Base-by-base conservation (phyloP, 2,329 filamentous ascomycete genomes). In the Hypoxylon sp. region DNA sequence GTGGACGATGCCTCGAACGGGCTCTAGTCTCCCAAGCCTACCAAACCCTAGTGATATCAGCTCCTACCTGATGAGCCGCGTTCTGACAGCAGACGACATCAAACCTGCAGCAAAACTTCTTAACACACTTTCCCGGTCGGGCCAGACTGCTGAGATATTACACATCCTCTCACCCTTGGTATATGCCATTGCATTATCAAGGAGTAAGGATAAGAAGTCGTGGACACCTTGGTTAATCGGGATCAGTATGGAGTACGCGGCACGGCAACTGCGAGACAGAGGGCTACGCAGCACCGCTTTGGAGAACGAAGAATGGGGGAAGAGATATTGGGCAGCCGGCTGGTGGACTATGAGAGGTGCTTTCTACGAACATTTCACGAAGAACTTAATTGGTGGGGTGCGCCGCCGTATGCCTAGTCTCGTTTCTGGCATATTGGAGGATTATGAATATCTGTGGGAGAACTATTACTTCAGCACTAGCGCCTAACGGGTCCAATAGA, bases 291-390 rank as follows among this genome's bases (percentile, higher is more conserved):
- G 96, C 33, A 97, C 95, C 25, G 89, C 92, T 7, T 85, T 99
- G 17, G 96, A 99, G 82, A 89, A 91, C 63, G 95, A 98, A 73
- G 95, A 98, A 83, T 89, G 97, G 85, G 90, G 86, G 77, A 94
- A 93, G 81, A 87, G 96, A 70, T 94, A 92, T 42, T 97, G 94
- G 94, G 90, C 90, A 1, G 91, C 98, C 85, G 92, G 90, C 20
- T 98, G 96, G 95, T 99, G 96, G 96, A 83, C 88, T 27, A 96
- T 99, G 93, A 89, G 95, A 67, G 95, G 96, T n/a, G 94, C 95
- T 1, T 97, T 97, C 75, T 99, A 99, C 81, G 93, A 98, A 81
- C 93, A 94, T 75, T 86, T 98, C 67, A 97, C 94, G 53, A 93
- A 92, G 81, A 88, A 89, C 3, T 81, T 95, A 13, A 90, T 95